Percentiles rank a stretch among this genome's conserved stretches.
phyloP scores from a whole-genome alignment of 371 early-diverging fungal species.

The Mortierella sp. region DNA sequence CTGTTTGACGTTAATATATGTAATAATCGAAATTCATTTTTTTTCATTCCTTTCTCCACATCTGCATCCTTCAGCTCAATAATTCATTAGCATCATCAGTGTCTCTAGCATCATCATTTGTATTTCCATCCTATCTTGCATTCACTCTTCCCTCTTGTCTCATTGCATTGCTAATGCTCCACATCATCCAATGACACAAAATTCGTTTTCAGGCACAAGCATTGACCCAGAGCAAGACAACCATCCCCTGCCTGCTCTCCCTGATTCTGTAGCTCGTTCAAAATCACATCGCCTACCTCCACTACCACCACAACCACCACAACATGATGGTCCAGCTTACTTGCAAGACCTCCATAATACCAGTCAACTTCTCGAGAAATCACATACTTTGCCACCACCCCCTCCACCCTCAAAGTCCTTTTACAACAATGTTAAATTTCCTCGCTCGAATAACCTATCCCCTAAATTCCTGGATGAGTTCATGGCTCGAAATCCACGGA shows the following conservation, averaged over 20 bases:
- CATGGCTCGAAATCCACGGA: conserved; percentile 35
- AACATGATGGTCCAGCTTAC: conserved; percentile 2
- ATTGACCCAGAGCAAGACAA: not conserved
- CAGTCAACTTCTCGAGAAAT: not conserved
- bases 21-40: not conserved
- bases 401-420: conserved; percentile 24
- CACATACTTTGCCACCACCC: conserved; percentile 29
- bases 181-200: not conserved
- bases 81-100: not conserved
- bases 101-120: not conserved
- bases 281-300: conserved; percentile 10
- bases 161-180: not conserved
- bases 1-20: too few species aligned
- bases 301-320: conserved; percentile 19
- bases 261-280: conserved; percentile 10
- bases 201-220: conserved; percentile 8
- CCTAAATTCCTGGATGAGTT: conserved; percentile 29
- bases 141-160: not conserved
- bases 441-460: conserved; percentile 8
- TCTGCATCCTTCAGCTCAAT: not conserved
- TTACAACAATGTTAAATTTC: conserved; percentile 13
- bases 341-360: not conserved
- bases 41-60: not conserved
- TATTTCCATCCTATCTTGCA: not conserved
- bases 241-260: not conserved